A percentile compares a stretch with the other conserved stretches of the same genome.
Evolutionary conservation across 176 grass and related monocot species (phyloP).

Genomic region (Poa annua): DNA sequence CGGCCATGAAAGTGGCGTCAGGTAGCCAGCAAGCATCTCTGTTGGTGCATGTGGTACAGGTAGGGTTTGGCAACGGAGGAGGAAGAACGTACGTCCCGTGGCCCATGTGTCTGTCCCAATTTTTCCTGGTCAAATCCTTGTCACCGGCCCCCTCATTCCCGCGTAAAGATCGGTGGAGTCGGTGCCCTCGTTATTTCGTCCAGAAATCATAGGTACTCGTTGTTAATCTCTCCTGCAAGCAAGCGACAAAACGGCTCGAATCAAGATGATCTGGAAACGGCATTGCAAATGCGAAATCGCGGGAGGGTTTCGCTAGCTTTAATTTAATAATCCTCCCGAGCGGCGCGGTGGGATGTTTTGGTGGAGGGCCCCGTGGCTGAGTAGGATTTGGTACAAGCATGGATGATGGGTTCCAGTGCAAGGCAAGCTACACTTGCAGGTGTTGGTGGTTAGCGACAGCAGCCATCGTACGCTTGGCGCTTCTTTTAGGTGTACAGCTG

Average conservation of each 20-base stretch:
- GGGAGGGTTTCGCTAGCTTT: neutral
- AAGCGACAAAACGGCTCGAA: slow-evolving; percentile 47
- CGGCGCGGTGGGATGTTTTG: slow-evolving; percentile 19
- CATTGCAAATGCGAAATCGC: slow-evolving; percentile 11
- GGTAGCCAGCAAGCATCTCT: neutral
- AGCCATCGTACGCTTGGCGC: neutral
- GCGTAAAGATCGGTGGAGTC: slow-evolving; percentile 18
- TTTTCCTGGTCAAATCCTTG: slow-evolving; percentile 44
- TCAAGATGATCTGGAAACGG: slow-evolving; percentile 40
- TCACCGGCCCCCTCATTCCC: neutral
- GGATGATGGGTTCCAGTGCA: slow-evolving; percentile 38
- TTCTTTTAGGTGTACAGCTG: slow-evolving; percentile 46
- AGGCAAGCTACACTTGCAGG: slow-evolving; percentile 12
- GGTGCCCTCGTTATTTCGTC: slow-evolving; percentile 17
- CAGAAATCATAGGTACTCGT: neutral
- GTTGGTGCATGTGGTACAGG: slow-evolving; percentile 45
- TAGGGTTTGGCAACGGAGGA: neutral
- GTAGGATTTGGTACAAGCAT: slow-evolving; percentile 41
- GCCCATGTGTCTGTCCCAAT: slow-evolving; percentile 42
- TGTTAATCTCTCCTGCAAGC: slow-evolving; percentile 20
- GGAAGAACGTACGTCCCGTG: slow-evolving; percentile 31
- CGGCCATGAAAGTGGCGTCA: slow-evolving; percentile 47
- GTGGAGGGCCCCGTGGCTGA: slow-evolving; percentile 34
- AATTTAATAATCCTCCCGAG: slow-evolving; percentile 6
- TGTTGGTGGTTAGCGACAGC: slow-evolving; percentile 43